A percentile compares a stretch with the other conserved stretches of the same genome.
Conservation (phyloP, 495 filamentous ascomycete species). For the Penicillium arizonense region DNA sequence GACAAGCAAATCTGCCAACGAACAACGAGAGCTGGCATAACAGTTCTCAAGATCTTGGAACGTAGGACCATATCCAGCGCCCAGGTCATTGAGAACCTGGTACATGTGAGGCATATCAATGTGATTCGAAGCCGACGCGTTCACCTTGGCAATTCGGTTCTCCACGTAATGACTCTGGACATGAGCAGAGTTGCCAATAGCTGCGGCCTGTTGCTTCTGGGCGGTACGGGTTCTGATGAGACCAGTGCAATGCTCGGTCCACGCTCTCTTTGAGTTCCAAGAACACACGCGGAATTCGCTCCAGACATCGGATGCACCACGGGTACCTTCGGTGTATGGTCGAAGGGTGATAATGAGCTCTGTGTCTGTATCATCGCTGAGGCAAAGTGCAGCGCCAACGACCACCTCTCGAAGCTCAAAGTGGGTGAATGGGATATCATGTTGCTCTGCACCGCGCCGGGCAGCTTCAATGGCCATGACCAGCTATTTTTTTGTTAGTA, state of each 20-base stretch:
- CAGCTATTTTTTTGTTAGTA: slow-evolving; percentile 16
- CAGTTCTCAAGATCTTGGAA: slow-evolving; percentile 26
- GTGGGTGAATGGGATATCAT: slow-evolving; percentile 15
- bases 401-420: slow-evolving; percentile 40
- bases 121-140: slow-evolving; percentile 13
- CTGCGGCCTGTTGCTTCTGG: slow-evolving; percentile 13
- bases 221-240: slow-evolving; percentile 15
- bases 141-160: slow-evolving; percentile 10
- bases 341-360: slow-evolving; percentile 42
- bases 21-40: slow-evolving; percentile 16
- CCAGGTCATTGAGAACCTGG: slow-evolving; percentile 22
- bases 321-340: slow-evolving; percentile 36
- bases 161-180: slow-evolving; percentile 12
- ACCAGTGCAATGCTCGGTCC: slow-evolving; percentile 38
- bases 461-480: slow-evolving; percentile 52
- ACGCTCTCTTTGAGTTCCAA: slow-evolving; percentile 27
- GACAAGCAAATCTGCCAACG: slow-evolving; percentile 21
- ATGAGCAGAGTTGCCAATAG: slow-evolving; percentile 10
- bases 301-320: slow-evolving; percentile 36
- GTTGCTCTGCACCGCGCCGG: slow-evolving; percentile 16
- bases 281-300: slow-evolving; percentile 38
- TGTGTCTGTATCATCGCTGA: slow-evolving; percentile 38
- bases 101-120: slow-evolving; percentile 22
- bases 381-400: slow-evolving; percentile 38
- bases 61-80: slow-evolving; percentile 19